Conservation (phyloP, 495 filamentous ascomycete genomes). For the Penicillium herquei region DNA sequence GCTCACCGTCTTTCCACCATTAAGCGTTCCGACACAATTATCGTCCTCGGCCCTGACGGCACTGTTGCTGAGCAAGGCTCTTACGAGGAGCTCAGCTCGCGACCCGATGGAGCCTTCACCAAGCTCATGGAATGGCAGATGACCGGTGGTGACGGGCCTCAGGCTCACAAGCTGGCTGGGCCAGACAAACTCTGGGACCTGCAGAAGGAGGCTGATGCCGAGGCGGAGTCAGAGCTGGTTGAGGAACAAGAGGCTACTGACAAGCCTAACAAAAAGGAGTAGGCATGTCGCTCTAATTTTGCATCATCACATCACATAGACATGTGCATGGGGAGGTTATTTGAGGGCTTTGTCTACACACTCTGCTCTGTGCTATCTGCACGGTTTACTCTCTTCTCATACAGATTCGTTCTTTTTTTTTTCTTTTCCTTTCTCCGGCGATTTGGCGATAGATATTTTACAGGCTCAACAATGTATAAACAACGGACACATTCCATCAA, state of each 20-base stretch:
- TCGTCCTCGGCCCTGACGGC: slow-evolving; percentile 81
- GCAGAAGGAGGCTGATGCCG: slow-evolving; percentile 25
- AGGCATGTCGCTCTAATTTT: background rate
- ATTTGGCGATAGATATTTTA: slow-evolving; percentile 23
- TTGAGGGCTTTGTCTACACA: background rate
- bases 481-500: slow-evolving; percentile 5
- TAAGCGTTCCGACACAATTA: slow-evolving; percentile 88
- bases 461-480: slow-evolving; percentile 18
- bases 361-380: slow-evolving; percentile 1
- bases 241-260: slow-evolving; percentile 24
- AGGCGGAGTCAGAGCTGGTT: slow-evolving; percentile 18
- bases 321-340: background rate
- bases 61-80: slow-evolving; percentile 86
- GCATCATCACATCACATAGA: background rate
- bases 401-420: slow-evolving; percentile 4
- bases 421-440: slow-evolving; percentile 10
- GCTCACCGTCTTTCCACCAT: slow-evolving; percentile 94
- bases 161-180: slow-evolving; percentile 26
- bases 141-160: slow-evolving; percentile 67
- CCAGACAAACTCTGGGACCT: slow-evolving; percentile 37
- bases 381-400: slow-evolving; percentile 14
- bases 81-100: slow-evolving; percentile 67
- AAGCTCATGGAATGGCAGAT: slow-evolving; percentile 99
- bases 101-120: slow-evolving; percentile 77
- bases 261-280: slow-evolving; percentile 17